These are phyloP conservation scores for Hypericum androsaemum DNA, from an alignment of 345 rosid genomes.

Conservation along the genomic window DNA sequence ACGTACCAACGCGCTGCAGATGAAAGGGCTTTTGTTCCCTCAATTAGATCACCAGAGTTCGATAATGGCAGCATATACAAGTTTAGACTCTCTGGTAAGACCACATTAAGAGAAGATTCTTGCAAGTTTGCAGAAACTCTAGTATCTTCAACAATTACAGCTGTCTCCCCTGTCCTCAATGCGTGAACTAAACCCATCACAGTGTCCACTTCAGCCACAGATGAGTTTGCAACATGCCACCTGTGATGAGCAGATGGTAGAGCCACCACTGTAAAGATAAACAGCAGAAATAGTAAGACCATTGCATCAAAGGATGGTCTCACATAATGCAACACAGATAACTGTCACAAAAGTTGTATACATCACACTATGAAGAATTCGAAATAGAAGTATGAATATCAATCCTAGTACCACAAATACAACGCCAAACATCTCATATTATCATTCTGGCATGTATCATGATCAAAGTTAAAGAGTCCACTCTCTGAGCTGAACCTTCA, in stretches of 20 bases:
- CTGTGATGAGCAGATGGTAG: constrained; percentile 71
- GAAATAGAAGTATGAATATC: no score
- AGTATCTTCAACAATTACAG: constrained; percentile 71
- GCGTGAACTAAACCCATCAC: constrained; percentile 48
- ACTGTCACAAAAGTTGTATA: background rate
- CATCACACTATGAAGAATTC: no score
- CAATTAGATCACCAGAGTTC: constrained; percentile 38
- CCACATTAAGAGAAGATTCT: constrained; percentile 72
- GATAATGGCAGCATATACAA: constrained; percentile 53
- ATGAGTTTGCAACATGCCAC: constrained; percentile 65
- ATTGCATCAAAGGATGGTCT: constrained; percentile 9
- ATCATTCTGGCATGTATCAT: no score
- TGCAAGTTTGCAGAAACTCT: constrained; percentile 87
- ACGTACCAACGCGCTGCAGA: constrained; percentile 64
- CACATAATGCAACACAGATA: constrained; percentile 2
- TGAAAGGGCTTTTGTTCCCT: constrained; percentile 44
- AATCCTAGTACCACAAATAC: no score
- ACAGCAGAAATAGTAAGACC: constrained; percentile 14
- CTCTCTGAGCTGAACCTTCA: no score
- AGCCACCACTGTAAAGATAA: constrained; percentile 51
- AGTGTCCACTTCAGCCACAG: constrained; percentile 67
- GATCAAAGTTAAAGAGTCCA: no score
- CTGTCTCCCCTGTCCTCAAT: constrained; percentile 55
- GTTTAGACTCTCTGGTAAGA: constrained; percentile 51
- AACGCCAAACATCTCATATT: no score